These are phyloP conservation scores for Leccinum cinnamomeum DNA, from an alignment of 1,284 basidiomycete species.

Conservation along the genomic window DNA sequence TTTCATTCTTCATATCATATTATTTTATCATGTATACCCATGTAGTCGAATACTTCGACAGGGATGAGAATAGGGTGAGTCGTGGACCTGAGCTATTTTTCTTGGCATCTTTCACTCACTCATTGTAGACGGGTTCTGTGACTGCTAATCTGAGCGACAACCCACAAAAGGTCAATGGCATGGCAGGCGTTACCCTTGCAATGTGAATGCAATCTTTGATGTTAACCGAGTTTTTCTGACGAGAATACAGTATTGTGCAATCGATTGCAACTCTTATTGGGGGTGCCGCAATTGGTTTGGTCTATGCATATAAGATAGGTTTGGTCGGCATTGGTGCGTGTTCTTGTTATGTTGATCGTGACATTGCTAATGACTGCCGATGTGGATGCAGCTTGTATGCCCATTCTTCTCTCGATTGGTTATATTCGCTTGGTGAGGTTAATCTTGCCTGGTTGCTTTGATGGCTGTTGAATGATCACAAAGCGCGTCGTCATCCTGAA, in stretches of 20 bases:
- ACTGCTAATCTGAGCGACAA: constrained; percentile 84
- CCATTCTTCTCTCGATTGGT: constrained; percentile 80
- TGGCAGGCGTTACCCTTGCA: constrained; percentile 85
- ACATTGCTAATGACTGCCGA: constrained; percentile 19
- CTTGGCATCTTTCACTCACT: background rate
- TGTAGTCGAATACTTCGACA: constrained; percentile 84
- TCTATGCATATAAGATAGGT: constrained; percentile 81
- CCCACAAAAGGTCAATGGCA: constrained; percentile 91
- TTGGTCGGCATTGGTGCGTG: constrained; percentile 69
- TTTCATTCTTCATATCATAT: background rate
- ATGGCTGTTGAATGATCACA: background rate
- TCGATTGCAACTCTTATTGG: constrained; percentile 71
- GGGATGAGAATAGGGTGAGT: constrained; percentile 73
- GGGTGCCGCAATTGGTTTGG: constrained; percentile 77
- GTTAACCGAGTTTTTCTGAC: background rate
- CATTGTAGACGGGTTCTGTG: constrained; percentile 69
- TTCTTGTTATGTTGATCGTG: constrained; percentile 1
- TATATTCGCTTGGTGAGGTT: constrained; percentile 79
- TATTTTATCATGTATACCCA: background rate
- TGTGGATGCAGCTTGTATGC: constrained; percentile 69
- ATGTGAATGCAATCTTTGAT: constrained; percentile 42
- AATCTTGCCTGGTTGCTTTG: background rate
- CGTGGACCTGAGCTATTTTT: background rate
- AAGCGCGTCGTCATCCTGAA: background rate
- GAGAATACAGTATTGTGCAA: constrained; percentile 68